A percentile compares a stretch with the other conserved stretches of the same genome.
These are phyloP conservation scores for Fraxinus dipetala DNA, from an alignment of 305 asterid species.

Conservation along the genomic window DNA sequence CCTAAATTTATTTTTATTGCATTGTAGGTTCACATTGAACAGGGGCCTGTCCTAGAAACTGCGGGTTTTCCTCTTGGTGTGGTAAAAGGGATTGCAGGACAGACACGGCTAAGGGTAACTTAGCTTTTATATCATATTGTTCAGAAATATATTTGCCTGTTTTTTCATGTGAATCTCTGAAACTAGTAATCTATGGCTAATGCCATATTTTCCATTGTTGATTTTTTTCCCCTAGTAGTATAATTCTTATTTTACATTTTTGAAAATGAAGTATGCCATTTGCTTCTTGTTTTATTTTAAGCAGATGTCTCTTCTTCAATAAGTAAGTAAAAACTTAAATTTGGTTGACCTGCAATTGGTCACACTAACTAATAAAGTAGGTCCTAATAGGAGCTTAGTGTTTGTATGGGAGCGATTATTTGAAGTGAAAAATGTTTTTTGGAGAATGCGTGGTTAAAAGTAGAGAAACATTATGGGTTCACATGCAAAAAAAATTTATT, in stretches of 20 bases:
- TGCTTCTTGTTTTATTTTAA: neutral
- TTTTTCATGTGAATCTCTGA: neutral
- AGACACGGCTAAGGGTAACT: slow-evolving; percentile 77
- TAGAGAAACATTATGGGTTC: neutral
- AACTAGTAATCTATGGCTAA: neutral
- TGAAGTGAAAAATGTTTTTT: neutral
- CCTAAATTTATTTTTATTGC: slow-evolving; percentile 21
- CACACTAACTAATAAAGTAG: neutral
- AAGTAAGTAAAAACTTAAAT: neutral
- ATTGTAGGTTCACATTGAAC: slow-evolving; percentile 91
- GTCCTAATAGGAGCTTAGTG: neutral
- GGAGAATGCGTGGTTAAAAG: neutral
- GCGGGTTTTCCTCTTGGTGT: slow-evolving; percentile 84
- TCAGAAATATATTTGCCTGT: neutral
- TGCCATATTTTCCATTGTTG: neutral
- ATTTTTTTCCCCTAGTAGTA: neutral
- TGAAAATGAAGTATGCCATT: neutral
- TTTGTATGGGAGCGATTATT: neutral
- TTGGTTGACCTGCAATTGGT: neutral
- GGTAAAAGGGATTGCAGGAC: slow-evolving; percentile 98
- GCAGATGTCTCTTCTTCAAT: neutral
- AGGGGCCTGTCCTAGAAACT: slow-evolving; percentile 92
- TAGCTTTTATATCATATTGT: neutral
- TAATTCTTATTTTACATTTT: neutral
- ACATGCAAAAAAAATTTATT: neutral